phyloP scores from a whole-genome alignment of 768 basidiomycete species.

The Pisolithus orientalis region DNA sequence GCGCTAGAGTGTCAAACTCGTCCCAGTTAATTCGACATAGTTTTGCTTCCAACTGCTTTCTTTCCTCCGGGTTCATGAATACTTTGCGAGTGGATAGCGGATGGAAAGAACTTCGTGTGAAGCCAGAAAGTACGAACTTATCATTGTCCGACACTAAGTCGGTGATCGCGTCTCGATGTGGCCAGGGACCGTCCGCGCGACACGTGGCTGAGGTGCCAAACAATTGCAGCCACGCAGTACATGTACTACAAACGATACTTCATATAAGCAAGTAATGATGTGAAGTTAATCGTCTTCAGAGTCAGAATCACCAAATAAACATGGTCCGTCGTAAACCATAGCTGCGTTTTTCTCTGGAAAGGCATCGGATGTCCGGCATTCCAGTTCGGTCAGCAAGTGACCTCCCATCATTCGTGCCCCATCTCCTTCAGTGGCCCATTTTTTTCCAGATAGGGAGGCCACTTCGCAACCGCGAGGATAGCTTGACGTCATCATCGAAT shows the following conservation, averaged over 20 bases:
- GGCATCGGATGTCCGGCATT: not conserved
- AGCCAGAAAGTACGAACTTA: too few species aligned
- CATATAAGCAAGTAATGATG: too few species aligned
- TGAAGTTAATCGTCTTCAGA: constrained; percentile 16
- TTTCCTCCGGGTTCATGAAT: not conserved
- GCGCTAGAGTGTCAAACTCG: not conserved
- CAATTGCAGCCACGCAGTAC: not conserved
- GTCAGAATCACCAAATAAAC: constrained; percentile 26
- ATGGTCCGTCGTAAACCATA: constrained; percentile 17
- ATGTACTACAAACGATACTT: too few species aligned
- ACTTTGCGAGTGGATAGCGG: not conserved
- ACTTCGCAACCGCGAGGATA: not conserved
- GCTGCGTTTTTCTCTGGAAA: constrained; percentile 1
- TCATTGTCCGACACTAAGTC: too few species aligned
- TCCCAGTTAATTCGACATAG: not conserved
- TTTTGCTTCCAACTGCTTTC: not conserved
- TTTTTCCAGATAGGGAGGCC: too few species aligned
- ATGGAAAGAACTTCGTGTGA: too few species aligned
- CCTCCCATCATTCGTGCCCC: too few species aligned
- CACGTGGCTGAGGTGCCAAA: not conserved
- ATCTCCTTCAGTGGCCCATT: too few species aligned
- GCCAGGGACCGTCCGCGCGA: too few species aligned
- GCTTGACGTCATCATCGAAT: not conserved
- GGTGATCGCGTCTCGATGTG: too few species aligned
- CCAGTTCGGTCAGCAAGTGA: too few species aligned